phyloP scores from a whole-genome alignment of 2,329 filamentous ascomycete species.

The Colletotrichum lini region DNA sequence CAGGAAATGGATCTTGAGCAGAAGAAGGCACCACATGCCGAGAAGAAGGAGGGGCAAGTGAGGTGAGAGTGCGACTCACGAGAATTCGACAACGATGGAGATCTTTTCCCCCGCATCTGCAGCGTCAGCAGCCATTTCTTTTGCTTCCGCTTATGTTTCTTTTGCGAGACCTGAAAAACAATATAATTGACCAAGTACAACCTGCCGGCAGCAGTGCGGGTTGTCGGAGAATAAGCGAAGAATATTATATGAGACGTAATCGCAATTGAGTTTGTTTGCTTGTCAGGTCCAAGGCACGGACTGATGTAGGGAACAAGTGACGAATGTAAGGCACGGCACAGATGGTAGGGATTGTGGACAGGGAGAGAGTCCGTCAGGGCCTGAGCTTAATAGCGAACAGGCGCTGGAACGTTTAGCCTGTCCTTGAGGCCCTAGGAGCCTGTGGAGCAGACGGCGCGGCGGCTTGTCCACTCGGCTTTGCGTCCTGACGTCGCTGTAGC shows the following conservation, averaged over 20 bases:
- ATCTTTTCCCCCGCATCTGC: slow-evolving; percentile 54
- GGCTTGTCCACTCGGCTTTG: slow-evolving; percentile 21
- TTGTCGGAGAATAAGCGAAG: slow-evolving; percentile 39
- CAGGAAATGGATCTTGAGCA: slow-evolving; percentile 1
- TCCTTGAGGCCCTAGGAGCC: background rate
- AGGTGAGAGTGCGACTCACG: slow-evolving; percentile 53
- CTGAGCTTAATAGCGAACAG: slow-evolving; percentile 4
- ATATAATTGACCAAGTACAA: slow-evolving; percentile 12
- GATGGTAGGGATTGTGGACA: slow-evolving; percentile 13
- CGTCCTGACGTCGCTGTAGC: slow-evolving; percentile 14
- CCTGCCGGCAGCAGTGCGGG: slow-evolving; percentile 12
- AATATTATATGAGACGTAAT: slow-evolving; percentile 38
- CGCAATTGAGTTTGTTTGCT: slow-evolving; percentile 36
- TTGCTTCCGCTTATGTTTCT: slow-evolving; percentile 8
- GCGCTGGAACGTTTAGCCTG: slow-evolving; percentile 2
- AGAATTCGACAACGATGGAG: slow-evolving; percentile 80
- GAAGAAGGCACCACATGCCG: slow-evolving; percentile 7
- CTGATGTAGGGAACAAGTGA: slow-evolving; percentile 17
- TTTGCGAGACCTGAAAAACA: background rate
- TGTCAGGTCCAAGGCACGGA: slow-evolving; percentile 18
- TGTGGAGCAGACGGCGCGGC: slow-evolving; percentile 37
- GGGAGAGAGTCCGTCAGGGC: background rate
- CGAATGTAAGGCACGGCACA: slow-evolving; percentile 1
- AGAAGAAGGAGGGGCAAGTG: slow-evolving; percentile 1
- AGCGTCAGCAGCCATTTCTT: slow-evolving; percentile 36